Conservation (phyloP, 495 filamentous ascomycete genomes). For the Neurospora intermedia region DNA sequence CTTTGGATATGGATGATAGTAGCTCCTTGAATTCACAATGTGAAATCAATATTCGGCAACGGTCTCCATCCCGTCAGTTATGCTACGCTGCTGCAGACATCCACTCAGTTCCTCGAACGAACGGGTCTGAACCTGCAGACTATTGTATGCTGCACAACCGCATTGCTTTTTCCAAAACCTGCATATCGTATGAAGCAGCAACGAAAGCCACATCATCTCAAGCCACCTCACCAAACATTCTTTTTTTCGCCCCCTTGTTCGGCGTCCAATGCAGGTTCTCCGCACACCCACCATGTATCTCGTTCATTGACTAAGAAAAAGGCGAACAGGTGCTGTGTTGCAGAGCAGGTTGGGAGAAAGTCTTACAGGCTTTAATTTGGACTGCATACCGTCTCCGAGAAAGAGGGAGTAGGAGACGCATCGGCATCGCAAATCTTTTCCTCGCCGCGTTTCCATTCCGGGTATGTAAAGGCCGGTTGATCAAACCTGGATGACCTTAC, state of each 20-base stretch:
- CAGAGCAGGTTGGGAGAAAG: background rate
- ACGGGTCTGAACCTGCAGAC: background rate
- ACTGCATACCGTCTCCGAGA: background rate
- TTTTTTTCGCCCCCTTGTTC: background rate
- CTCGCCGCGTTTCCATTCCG: background rate
- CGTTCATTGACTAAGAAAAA: background rate
- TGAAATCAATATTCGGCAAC: background rate
- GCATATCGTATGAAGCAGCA: background rate
- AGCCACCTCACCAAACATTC: background rate
- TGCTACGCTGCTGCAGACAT: background rate
- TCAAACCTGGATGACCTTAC: background rate
- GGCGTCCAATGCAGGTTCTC: background rate
- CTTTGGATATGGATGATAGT: background rate
- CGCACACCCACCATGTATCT: background rate
- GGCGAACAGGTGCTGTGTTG: background rate
- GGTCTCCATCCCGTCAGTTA: background rate
- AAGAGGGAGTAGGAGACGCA: background rate
- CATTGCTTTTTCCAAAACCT: background rate
- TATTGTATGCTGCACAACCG: background rate
- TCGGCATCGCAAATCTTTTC: background rate
- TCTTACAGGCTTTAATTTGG: background rate
- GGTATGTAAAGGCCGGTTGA: background rate
- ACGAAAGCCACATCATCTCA: background rate
- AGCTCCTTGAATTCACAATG: background rate
- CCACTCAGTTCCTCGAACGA: background rate